Evolutionary conservation across 2,329 filamentous ascomycete species (phyloP).

Genomic region (Magnaporthiopsis rhizophila): DNA sequence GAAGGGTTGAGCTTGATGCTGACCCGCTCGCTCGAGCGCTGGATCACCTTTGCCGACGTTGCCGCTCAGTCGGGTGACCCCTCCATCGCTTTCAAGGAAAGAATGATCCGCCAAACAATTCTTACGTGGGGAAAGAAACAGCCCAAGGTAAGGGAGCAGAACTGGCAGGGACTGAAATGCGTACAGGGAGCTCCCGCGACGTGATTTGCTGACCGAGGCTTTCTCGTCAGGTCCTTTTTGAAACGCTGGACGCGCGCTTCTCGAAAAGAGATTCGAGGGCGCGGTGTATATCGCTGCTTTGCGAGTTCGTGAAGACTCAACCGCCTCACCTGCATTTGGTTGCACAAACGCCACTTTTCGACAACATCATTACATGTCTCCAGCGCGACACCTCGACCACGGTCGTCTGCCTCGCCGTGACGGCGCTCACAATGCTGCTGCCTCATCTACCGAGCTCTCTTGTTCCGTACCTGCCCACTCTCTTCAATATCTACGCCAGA

Average conservation of each 20-base stretch:
- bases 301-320: constrained; percentile 65
- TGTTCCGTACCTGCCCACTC: constrained; percentile 57
- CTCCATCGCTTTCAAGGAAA: constrained; percentile 37
- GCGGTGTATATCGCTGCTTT: constrained; percentile 57
- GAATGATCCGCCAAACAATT: constrained; percentile 41
- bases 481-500: constrained; percentile 77
- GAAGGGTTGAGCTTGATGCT: constrained; percentile 41
- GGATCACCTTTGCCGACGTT: constrained; percentile 41
- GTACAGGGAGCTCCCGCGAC: background rate
- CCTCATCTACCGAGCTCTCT: constrained; percentile 72
- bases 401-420: constrained; percentile 66
- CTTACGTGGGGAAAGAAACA: constrained; percentile 58
- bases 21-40: constrained; percentile 46
- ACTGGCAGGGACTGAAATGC: background rate
- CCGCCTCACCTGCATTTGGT: constrained; percentile 74
- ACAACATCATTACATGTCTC: constrained; percentile 63
- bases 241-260: constrained; percentile 57
- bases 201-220: background rate
- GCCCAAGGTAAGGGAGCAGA: constrained; percentile 39
- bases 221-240: constrained; percentile 52
- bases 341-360: constrained; percentile 63
- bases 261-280: constrained; percentile 56
- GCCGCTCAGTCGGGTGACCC: constrained; percentile 28
- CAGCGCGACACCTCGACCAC: constrained; percentile 72
- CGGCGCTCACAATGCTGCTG: constrained; percentile 70